Conservation (phyloP, 805 yeast species). For the Cyberlindnera euphorbiiphila region DNA sequence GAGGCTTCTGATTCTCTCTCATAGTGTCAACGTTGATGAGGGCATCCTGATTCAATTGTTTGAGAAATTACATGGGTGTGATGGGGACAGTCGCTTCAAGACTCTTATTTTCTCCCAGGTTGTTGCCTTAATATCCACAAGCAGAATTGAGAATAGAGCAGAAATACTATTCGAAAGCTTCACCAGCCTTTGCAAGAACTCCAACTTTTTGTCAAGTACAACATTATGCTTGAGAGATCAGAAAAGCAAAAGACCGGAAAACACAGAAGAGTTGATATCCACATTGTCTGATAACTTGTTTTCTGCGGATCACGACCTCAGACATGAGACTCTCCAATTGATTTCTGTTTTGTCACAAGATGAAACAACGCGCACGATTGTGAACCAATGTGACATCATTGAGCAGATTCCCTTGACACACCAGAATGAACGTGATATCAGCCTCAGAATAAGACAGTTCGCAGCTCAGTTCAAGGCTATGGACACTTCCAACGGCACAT, state of each 20-base stretch:
- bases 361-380: conserved; percentile 34
- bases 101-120: conserved; percentile 17
- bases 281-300: conserved; percentile 37
- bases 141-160: not conserved
- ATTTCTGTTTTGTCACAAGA: conserved; percentile 32
- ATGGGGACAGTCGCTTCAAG: conserved; percentile 14
- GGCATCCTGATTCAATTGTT: conserved; percentile 7
- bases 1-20: conserved; percentile 43
- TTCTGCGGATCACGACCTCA: conserved; percentile 46
- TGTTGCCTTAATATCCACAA: conserved; percentile 13
- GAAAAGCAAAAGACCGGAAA: conserved; percentile 2
- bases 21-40: conserved; percentile 31
- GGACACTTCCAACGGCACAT: conserved; percentile 22
- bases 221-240: conserved; percentile 10
- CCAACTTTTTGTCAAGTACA: conserved; percentile 21
- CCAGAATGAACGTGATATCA: conserved; percentile 68
- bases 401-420: conserved; percentile 74
- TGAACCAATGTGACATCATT: conserved; percentile 52
- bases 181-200: conserved; percentile 21
- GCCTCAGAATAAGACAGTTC: conserved; percentile 60
- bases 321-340: conserved; percentile 50
- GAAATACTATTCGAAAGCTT: conserved; percentile 14
- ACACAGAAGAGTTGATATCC: conserved; percentile 18
- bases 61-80: not conserved
- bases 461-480: conserved; percentile 38